Percentiles rank a stretch among this genome's conserved stretches.
Conservation (phyloP, 2,329 filamentous ascomycete genomes). For the Ceratocystis colombiana region DNA sequence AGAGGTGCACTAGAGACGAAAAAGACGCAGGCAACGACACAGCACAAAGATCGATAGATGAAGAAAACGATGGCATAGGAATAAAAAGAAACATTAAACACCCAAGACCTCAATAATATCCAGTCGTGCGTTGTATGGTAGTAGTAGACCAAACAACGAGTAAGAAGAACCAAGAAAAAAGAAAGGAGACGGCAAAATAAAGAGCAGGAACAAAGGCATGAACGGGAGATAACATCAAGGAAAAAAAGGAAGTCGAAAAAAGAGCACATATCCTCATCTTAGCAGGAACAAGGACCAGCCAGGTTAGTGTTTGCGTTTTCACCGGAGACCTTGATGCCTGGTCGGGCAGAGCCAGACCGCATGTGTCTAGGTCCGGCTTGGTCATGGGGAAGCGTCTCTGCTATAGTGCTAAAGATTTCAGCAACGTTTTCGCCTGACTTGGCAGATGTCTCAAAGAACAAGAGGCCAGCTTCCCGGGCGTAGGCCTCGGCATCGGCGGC, state of each 20-base stretch:
- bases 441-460: conserved; percentile 98
- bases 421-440: conserved; percentile 95
- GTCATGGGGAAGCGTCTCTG: conserved; percentile 93
- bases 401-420: conserved; percentile 93
- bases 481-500: conserved; percentile 91
- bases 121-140: conserved; percentile 17
- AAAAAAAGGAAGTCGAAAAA: not conserved
- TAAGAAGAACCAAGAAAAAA: conserved; percentile 19
- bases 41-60: not conserved
- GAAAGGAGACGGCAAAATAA: conserved; percentile 8
- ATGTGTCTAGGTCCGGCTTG: conserved; percentile 87
- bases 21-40: too few relatives aligned
- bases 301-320: conserved; percentile 50
- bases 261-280: conserved; percentile 27
- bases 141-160: conserved; percentile 10
- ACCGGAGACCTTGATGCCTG: conserved; percentile 47
- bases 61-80: conserved; percentile 17
- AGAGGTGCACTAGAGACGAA: too few relatives aligned
- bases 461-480: conserved; percentile 78
- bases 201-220: conserved; percentile 7
- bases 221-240: conserved; percentile 4
- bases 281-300: conserved; percentile 49
- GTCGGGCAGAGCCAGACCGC: conserved; percentile 49
- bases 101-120: conserved; percentile 19
- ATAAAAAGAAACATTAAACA: conserved; percentile 18